These are phyloP conservation scores for Talaromyces sp. DNA, from an alignment of 2,329 filamentous ascomycete genomes.

Conservation along the genomic window DNA sequence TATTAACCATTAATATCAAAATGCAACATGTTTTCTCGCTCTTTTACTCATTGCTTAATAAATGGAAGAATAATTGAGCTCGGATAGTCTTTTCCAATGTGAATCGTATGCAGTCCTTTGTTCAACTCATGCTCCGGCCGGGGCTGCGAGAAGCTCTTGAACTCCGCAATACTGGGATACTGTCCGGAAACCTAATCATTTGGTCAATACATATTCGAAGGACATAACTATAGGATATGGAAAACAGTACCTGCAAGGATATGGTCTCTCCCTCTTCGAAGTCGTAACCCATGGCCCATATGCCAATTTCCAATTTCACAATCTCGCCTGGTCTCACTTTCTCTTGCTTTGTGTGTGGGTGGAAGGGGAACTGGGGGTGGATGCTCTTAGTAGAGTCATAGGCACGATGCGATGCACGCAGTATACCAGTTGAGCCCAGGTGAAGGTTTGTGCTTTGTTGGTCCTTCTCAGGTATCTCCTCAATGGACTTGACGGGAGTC, in stretches of 20 bases:
- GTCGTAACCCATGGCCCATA: conserved; percentile 44
- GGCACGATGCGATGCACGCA: conserved; percentile 41
- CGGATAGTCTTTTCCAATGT: conserved; percentile 33
- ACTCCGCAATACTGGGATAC: conserved; percentile 37
- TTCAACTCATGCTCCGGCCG: conserved; percentile 39
- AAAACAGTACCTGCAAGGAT: conserved; percentile 14
- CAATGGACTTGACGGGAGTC: conserved; percentile 24
- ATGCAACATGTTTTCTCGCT: too few relatives aligned
- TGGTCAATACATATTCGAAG: neutral
- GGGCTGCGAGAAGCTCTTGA: conserved; percentile 30
- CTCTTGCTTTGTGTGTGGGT: conserved; percentile 37
- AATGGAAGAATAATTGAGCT: conserved; percentile 37
- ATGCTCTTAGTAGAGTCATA: conserved; percentile 30
- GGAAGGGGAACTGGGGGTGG: conserved; percentile 28
- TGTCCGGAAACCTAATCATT: conserved; percentile 22
- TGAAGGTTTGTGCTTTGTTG: conserved; percentile 37
- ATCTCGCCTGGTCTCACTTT: conserved; percentile 38
- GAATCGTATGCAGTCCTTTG: conserved; percentile 33
- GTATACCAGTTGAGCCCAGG: conserved; percentile 38
- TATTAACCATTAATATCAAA: too few relatives aligned
- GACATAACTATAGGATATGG: neutral
- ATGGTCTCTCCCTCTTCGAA: conserved; percentile 33
- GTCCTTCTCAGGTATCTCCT: conserved; percentile 28
- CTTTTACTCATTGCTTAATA: conserved; percentile 10
- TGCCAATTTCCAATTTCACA: conserved; percentile 44